Percentiles rank a stretch among this genome's conserved stretches.
phyloP scores from a whole-genome alignment of 441 rosid genomes.

The Raphanus hybrid region DNA sequence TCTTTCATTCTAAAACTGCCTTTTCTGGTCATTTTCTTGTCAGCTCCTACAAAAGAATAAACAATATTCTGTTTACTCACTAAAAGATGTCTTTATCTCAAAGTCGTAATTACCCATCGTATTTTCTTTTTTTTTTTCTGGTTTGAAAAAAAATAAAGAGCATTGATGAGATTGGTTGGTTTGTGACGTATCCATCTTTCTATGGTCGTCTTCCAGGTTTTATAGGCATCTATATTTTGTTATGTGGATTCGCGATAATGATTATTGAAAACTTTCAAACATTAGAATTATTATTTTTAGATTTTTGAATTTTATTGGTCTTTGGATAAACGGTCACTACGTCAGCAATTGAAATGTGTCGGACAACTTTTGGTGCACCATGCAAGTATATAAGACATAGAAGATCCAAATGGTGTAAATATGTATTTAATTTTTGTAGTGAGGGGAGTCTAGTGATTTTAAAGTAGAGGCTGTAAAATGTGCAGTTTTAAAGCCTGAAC shows the following conservation, averaged over 20 bases:
- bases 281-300: background rate
- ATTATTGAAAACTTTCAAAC: conserved; percentile 21
- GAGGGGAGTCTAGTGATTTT: background rate
- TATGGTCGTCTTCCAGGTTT: conserved; percentile 11
- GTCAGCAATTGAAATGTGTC: conserved; percentile 31
- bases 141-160: background rate
- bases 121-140: background rate
- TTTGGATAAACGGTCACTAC: conserved; percentile 20
- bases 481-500: too few species aligned
- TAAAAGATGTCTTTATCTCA: conserved; percentile 30
- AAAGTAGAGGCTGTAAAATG: too few species aligned
- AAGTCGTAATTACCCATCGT: conserved; percentile 20
- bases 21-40: conserved; percentile 34
- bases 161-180: conserved; percentile 23
- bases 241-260: conserved; percentile 29
- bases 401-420: background rate
- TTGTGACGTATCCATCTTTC: conserved; percentile 26
- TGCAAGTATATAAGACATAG: background rate
- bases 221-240: conserved; percentile 27
- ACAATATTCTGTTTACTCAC: conserved; percentile 31
- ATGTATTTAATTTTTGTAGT: too few species aligned
- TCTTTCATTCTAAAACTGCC: conserved; percentile 40
- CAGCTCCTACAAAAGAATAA: conserved; percentile 35
- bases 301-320: conserved; percentile 3
- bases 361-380: conserved; percentile 23